Conservation (phyloP, 495 filamentous ascomycete genomes). For the Podospora sp. region DNA sequence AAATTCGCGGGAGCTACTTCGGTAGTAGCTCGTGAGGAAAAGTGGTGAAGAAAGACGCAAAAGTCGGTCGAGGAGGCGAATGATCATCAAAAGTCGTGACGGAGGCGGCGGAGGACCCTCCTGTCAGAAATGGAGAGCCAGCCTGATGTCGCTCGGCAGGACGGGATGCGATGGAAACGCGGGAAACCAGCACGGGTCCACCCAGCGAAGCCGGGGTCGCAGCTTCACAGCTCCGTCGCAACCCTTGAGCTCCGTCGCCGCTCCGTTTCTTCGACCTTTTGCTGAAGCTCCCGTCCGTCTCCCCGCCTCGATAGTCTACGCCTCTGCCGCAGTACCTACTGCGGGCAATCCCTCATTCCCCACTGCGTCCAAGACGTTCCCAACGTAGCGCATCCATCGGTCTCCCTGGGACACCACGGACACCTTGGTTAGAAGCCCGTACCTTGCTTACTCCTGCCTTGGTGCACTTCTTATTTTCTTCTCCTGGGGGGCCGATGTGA, state of each 20-base stretch:
- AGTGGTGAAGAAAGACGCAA: not conserved
- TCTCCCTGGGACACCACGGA: not conserved
- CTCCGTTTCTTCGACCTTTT: not conserved
- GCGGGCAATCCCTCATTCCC: not conserved
- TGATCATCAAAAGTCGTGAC: conserved; percentile 17
- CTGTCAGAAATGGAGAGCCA: not conserved
- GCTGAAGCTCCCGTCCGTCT: not conserved
- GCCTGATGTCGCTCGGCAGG: not conserved
- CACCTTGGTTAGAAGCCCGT: too few relatives aligned
- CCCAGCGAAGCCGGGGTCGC: not conserved
- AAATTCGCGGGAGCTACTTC: not conserved
- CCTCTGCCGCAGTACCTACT: not conserved
- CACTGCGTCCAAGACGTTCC: conserved; percentile 2
- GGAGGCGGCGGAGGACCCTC: conserved; percentile 1
- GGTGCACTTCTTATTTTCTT: not conserved
- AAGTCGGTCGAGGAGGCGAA: conserved; percentile 9
- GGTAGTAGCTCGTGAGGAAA: not conserved
- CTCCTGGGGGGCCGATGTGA: not conserved
- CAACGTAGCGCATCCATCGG: not conserved
- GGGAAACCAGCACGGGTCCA: not conserved
- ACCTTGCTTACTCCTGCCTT: conserved; percentile 11
- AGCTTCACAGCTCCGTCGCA: conserved; percentile 3
- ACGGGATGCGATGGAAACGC: not conserved
- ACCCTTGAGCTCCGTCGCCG: not conserved
- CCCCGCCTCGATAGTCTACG: not conserved